Percentiles rank a stretch among this genome's conserved stretches.
Conservation (phyloP, 345 rosid species). For the Pugionium cornutum region DNA sequence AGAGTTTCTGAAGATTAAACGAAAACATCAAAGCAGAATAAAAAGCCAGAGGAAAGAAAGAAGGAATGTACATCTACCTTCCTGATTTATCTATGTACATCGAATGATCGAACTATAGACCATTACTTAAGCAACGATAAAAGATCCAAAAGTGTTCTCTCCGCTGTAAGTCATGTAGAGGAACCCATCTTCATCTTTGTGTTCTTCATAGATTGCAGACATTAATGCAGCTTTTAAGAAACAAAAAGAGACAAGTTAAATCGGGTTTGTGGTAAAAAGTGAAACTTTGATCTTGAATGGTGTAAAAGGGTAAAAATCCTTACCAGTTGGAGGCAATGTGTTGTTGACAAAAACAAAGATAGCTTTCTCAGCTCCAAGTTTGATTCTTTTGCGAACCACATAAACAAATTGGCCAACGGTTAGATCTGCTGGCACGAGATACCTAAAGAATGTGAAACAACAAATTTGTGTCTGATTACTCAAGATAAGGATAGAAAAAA, state of each 20-base stretch:
- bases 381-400: conserved; percentile 74
- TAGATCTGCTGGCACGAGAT: conserved; percentile 76
- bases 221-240: conserved; percentile 64
- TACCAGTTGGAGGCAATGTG: conserved; percentile 75
- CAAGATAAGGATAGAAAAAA: not conserved
- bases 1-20: not conserved
- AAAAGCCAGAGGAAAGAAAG: conserved; percentile 6
- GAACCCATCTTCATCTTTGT: conserved; percentile 89
- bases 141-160: conserved; percentile 40
- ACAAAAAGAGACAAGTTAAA: not conserved
- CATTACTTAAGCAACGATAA: conserved; percentile 8
- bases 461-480: not conserved
- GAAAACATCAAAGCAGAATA: conserved; percentile 17
- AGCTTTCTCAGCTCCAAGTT: conserved; percentile 73
- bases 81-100: conserved; percentile 20
- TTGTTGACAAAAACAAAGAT: conserved; percentile 73
- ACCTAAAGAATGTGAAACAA: conserved; percentile 39
- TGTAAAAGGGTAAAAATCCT: not conserved
- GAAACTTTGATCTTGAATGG: not conserved
- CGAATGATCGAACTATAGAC: not conserved
- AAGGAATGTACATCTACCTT: conserved; percentile 29
- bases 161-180: conserved; percentile 93
- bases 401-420: conserved; percentile 80
- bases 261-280: not conserved
- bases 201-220: conserved; percentile 87